Base-by-base conservation (phyloP, 805 yeast species). In the Lipomyces mesembrius region DNA sequence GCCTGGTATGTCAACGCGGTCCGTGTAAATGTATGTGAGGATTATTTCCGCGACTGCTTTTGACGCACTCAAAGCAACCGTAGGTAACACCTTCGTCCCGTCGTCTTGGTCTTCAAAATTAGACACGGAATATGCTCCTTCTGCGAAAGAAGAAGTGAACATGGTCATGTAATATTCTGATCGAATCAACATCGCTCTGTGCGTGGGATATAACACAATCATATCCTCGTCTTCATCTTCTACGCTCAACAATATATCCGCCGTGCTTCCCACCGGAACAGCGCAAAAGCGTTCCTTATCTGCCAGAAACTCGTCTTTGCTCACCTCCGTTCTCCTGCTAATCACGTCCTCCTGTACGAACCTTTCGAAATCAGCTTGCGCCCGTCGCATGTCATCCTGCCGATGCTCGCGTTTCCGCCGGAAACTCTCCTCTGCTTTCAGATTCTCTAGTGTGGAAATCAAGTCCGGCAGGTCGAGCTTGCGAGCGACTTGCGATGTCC, bases 81-180 rank as follows among this genome's bases (percentile, higher is more conserved):
- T 74, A 0, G 72, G 71, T 27, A 73, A 64, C 53, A 25, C 57
- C 8, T 71, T 66, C 3, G 67, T 22, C 32, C n/a, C 55, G 32
- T 52, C 32, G n/a, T n/a, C n/a, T 27, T 52, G 32, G 17, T 22
- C 27, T 12, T 65, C 64, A 29, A 57, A 59, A 60, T 61, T 56
- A 29, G 63, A 43, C 20, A 52, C 49, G 11, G 32, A n/a, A 37
- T 46, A 58, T 17, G 62, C 59, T 2, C 74, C 72, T 63, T 83
- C 86, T 3, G 74, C 66, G 65, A 84, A 84, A 1, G 81, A 75
- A 1, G 90, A 86, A 9, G 79, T 75, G 74, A 90, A 86, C 88
- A 89, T 83, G 1, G 86, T 82, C 61, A 82, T 84, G 73, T 85
- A 90, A 75, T 88, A 90, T 56, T 85, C 88, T 2, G 90, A 84